phyloP scores from a whole-genome alignment of 2,329 filamentous ascomycete genomes.

The Aspergillus uvarum region DNA sequence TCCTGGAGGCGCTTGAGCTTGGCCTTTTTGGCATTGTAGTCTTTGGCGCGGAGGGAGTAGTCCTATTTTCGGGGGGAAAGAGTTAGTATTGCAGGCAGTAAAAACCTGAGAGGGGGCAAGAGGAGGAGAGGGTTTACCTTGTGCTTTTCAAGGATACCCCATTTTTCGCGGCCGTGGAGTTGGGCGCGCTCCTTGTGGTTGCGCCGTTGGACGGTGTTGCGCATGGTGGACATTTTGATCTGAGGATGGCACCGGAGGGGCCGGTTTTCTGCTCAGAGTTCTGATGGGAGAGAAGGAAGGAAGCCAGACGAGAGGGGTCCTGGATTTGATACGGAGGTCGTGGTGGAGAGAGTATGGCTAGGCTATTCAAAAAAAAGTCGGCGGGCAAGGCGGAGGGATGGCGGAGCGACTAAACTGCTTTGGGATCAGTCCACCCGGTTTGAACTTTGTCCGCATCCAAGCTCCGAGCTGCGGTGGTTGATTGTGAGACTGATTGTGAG shows the following conservation, averaged over 20 bases:
- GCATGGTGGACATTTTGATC: slow-evolving; percentile 56
- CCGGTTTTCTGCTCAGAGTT: too few species aligned
- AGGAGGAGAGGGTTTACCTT: slow-evolving; percentile 59
- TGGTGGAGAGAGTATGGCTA: neutral
- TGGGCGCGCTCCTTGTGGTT: slow-evolving; percentile 90
- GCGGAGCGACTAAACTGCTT: neutral
- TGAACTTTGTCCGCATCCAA: neutral
- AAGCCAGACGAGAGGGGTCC: neutral
- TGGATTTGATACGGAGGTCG: neutral
- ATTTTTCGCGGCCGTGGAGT: slow-evolving; percentile 76
- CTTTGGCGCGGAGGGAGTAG: slow-evolving; percentile 64
- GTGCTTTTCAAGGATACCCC: slow-evolving; percentile 93
- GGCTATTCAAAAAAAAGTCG: neutral
- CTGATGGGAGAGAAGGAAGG: neutral
- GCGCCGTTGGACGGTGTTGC: slow-evolving; percentile 70
- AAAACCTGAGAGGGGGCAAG: too few species aligned
- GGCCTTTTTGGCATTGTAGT: slow-evolving; percentile 62
- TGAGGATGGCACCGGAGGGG: too few species aligned
- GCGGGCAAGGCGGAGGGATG: neutral
- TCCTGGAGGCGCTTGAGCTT: slow-evolving; percentile 59
- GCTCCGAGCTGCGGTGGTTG: neutral
- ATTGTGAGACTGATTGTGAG: too few species aligned
- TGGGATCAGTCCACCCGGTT: neutral
- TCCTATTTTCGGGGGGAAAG: slow-evolving; percentile 44
- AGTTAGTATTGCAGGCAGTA: neutral